phyloP scores from a whole-genome alignment of 2,329 filamentous ascomycete genomes.

The Penicillium sumatraense region DNA sequence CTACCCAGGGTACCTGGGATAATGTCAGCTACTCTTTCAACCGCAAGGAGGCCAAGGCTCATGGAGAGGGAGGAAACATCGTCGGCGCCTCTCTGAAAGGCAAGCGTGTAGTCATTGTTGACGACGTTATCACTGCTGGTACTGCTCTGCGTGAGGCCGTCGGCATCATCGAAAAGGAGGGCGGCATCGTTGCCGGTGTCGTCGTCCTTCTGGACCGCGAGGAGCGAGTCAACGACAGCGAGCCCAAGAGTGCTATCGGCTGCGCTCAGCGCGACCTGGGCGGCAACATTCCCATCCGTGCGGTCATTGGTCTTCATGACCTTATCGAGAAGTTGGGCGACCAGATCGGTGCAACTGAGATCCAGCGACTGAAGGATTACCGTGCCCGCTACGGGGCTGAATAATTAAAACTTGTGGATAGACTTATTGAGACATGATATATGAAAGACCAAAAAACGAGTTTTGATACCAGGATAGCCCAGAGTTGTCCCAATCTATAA shows the following conservation, averaged over 20 bases:
- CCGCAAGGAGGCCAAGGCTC: slow-evolving; percentile 93
- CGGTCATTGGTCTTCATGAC: slow-evolving; percentile 75
- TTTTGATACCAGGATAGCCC: slow-evolving; percentile 29
- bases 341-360: slow-evolving; percentile 65
- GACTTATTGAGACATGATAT: slow-evolving; percentile 8
- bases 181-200: slow-evolving; percentile 83
- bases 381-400: slow-evolving; percentile 53
- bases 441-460: slow-evolving; percentile 19
- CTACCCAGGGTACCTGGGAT: slow-evolving; percentile 62
- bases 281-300: slow-evolving; percentile 71
- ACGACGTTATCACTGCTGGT: slow-evolving; percentile 95
- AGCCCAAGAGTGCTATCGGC: slow-evolving; percentile 77
- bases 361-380: slow-evolving; percentile 74
- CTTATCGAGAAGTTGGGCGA: slow-evolving; percentile 72
- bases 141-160: slow-evolving; percentile 94
- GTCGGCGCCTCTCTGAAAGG: slow-evolving; percentile 85
- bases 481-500: slow-evolving; percentile 14
- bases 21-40: slow-evolving; percentile 86
- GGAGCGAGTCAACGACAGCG: slow-evolving; percentile 65
- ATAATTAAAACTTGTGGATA: slow-evolving; percentile 17
- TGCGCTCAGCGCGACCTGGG: slow-evolving; percentile 81
- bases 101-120: slow-evolving; percentile 85
- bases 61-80: slow-evolving; percentile 92
- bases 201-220: slow-evolving; percentile 83
- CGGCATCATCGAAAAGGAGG: slow-evolving; percentile 82